Evolutionary conservation across 23 red algal species (phyloP), one percentile per base, ranked within the genome.

Genomic region (Agarophyton chilense): DNA sequence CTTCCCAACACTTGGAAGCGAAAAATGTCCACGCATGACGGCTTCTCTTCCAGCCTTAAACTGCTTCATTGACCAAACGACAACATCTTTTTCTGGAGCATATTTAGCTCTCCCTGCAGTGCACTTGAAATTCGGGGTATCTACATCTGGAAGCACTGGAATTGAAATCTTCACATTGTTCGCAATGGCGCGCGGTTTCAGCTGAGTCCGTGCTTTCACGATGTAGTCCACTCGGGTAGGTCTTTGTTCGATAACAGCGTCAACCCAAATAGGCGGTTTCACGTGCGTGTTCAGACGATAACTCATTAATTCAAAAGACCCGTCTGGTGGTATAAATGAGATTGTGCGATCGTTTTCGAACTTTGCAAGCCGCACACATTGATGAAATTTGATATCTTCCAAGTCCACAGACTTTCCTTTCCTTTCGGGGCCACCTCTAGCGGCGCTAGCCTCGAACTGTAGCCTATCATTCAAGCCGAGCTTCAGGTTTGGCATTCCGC

Each of bases 301-400:
- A 64, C 93, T 96, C 97, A 99, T 99, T 13, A 99, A 65, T 62
- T 99, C 97, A 81, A 99, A 99, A 21, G 88, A 86, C 38, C 97
- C 97, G 71, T 99, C 97, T 40, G 97, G 97, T 22, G 97, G 97
- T 33, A 99, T 92, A 64, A 99, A 99, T 33, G 88, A 96, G 31
- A 99, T 99, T 41, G 88, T 89, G n/a, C 93, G 88, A 60, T 95
- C 93, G 42, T 87, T 92, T 74, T 99, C 97, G 54, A 99, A 99
- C 33, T 87, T 84, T 0, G 81, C 79, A 60, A 99, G 85, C 19
- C 93, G 93, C 33, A 99, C 97, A 66, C 97, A 99, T 64, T 99
- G 97, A 58, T 99, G 97, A 80, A 99, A 99, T 58, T 99, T 99
- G 55, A 99, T 92, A 72, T 99, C 97, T 55, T 99, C 97, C 22